These are phyloP conservation scores for Barnettozyma pratensis DNA, from an alignment of 805 yeast genomes.

Conservation along the genomic window DNA sequence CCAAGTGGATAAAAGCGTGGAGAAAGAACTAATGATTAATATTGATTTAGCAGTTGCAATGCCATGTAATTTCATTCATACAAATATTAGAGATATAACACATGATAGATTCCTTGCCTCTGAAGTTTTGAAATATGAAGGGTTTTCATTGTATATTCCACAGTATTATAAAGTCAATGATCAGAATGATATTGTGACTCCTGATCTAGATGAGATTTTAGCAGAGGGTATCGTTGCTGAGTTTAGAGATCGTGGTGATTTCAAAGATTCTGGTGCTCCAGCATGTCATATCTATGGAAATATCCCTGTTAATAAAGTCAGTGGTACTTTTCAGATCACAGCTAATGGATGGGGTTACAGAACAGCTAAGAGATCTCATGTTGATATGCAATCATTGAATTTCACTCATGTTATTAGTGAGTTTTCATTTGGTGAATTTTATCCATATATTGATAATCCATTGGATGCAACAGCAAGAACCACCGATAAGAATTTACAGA, in stretches of 20 bases:
- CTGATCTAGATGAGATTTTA: slow-evolving; percentile 62
- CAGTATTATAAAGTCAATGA: slow-evolving; percentile 39
- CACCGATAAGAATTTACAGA: slow-evolving; percentile 43
- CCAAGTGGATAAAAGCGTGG: slow-evolving; percentile 58
- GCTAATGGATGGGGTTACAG: slow-evolving; percentile 66
- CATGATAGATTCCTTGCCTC: slow-evolving; percentile 74
- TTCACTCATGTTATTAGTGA: slow-evolving; percentile 84
- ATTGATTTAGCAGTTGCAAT: slow-evolving; percentile 75
- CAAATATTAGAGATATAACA: slow-evolving; percentile 74
- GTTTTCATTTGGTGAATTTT: slow-evolving; percentile 86
- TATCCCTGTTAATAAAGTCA: slow-evolving; percentile 78
- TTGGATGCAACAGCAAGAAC: slow-evolving; percentile 67
- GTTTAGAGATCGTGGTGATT: slow-evolving; percentile 40
- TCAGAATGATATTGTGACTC: slow-evolving; percentile 44
- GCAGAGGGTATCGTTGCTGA: slow-evolving; percentile 64
- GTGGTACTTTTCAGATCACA: slow-evolving; percentile 81
- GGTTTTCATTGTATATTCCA: slow-evolving; percentile 54
- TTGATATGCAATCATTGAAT: slow-evolving; percentile 51
- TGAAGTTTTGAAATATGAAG: slow-evolving; percentile 69
- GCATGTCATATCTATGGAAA: slow-evolving; percentile 86
- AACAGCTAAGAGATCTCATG: slow-evolving; percentile 36
- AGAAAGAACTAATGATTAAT: slow-evolving; percentile 61
- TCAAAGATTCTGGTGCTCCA: slow-evolving; percentile 46
- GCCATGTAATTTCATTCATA: slow-evolving; percentile 74
- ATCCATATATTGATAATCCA: slow-evolving; percentile 84